Conservation (phyloP, 1,284 basidiomycete genomes). For the Rhodofomes roseus region DNA sequence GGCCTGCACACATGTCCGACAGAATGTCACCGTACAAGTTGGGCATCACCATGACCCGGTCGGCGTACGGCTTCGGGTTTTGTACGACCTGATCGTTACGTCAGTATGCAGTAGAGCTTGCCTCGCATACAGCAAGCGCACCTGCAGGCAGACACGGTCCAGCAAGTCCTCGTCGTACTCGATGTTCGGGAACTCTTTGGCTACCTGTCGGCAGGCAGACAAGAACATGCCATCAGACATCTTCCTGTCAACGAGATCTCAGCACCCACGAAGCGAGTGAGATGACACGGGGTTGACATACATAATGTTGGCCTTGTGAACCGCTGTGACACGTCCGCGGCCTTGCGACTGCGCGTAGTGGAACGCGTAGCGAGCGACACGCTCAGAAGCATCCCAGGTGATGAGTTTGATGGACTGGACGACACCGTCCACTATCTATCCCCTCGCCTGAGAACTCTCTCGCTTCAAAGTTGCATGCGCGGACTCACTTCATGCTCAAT, state of each 20-base stretch:
- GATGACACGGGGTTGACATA: slow-evolving; percentile 32
- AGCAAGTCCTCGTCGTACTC: slow-evolving; percentile 96
- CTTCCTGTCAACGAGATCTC: slow-evolving; percentile 59
- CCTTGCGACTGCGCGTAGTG: slow-evolving; percentile 90
- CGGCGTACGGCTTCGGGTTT: slow-evolving; percentile 91
- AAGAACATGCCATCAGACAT: slow-evolving; percentile 99
- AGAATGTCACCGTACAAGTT: slow-evolving; percentile 98
- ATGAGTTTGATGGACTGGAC: slow-evolving; percentile 99
- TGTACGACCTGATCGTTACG: slow-evolving; percentile 64
- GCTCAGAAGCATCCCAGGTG: slow-evolving; percentile 98
- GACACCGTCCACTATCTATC: slow-evolving; percentile 90
- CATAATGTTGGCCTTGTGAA: slow-evolving; percentile 99
- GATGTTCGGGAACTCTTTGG: slow-evolving; percentile 94
- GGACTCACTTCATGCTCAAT: slow-evolving; percentile 89
- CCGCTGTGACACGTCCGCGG: slow-evolving; percentile 93
- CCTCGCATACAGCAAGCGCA: slow-evolving; percentile 26
- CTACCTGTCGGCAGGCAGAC: slow-evolving; percentile 94
- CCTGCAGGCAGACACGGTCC: slow-evolving; percentile 94
- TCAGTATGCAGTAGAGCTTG: not conserved
- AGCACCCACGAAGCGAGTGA: slow-evolving; percentile 3
- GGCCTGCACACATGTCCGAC: slow-evolving; percentile 98
- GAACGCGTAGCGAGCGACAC: slow-evolving; percentile 98
- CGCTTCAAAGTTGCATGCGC: slow-evolving; percentile 6
- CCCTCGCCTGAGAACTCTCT: not conserved
- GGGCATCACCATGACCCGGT: slow-evolving; percentile 99